Base-by-base conservation (phyloP, 2,329 filamentous ascomycete genomes). In the Colletotrichum tabaci region DNA sequence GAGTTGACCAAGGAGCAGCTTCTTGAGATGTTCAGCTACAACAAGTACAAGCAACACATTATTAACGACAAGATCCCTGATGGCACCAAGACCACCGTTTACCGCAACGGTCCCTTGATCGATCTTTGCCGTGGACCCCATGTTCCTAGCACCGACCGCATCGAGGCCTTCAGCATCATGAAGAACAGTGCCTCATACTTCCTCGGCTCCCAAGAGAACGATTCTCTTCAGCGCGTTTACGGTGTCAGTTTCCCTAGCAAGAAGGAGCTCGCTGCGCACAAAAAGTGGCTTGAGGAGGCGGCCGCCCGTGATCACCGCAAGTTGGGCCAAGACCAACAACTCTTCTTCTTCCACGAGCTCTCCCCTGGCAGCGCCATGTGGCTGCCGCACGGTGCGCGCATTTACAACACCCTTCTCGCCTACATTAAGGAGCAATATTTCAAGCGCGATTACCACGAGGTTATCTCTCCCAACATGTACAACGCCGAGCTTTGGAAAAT, bases 11-110 rank as follows among this genome's bases (percentile, higher is more conserved):
- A 98, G 84, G 93, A 96, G 66, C 92, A 98, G 76, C 88, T 98
- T 61, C 89, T 96, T 63, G 94, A 98, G 60, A 77, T 73, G 94
- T 98, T 98, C 87, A 90, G 91, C 77, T 97, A 97, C 88, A 98
- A 97, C 88, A 96, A 96, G 82, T 98, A 98, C 87, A 98, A 99
- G 89, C 91, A 97, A 81, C 94, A 98, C 82, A 97, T 98, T 82
- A 98, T 99, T 85, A 92, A 94, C 77, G 93, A 95, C 86, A 95
- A 97, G 83, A 94, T 98, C 73, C 87, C 92, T 49, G 94, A 98
- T 76, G 95, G 94, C 76, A 95, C 94, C 67, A 94, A 89, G 80
- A 97, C 94, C 80, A 98, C 96, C 12, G 96, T 98, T 50, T 99
- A 98, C 83, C 91, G 94, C 74, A 97, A 95, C 79, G 96, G 96